These are phyloP conservation scores for Eucalyptus lansdowneana DNA, from an alignment of 345 rosid genomes.

Conservation along the genomic window DNA sequence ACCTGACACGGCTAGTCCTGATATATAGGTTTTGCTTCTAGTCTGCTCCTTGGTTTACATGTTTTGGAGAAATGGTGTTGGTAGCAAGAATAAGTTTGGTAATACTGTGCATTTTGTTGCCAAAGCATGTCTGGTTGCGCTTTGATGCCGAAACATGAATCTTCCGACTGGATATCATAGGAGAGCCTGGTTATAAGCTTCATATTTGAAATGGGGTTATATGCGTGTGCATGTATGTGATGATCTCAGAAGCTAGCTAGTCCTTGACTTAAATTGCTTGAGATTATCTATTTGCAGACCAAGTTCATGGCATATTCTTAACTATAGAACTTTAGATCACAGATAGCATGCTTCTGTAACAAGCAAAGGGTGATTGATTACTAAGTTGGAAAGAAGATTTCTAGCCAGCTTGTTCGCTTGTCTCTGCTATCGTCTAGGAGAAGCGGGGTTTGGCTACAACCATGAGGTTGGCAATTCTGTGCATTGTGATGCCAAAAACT, in stretches of 20 bases:
- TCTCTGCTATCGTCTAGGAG: neutral
- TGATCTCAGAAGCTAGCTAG: neutral
- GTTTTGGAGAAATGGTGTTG: neutral
- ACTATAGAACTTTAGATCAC: neutral
- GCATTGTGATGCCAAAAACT: conserved; percentile 20
- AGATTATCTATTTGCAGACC: neutral
- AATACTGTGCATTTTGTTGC: neutral
- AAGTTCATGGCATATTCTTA: neutral
- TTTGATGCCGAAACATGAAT: neutral
- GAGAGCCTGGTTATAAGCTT: neutral
- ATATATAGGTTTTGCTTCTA: neutral
- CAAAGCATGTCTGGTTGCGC: neutral
- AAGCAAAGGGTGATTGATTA: neutral
- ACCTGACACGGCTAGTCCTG: neutral
- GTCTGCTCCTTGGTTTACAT: neutral
- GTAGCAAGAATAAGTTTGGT: neutral
- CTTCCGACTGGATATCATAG: neutral
- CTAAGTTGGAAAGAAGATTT: neutral
- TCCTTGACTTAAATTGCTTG: neutral
- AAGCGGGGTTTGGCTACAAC: conserved; percentile 14
- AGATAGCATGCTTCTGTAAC: neutral
- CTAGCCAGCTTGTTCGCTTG: neutral
- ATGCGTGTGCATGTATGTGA: neutral
- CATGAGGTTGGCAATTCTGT: conserved; percentile 1
- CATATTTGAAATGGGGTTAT: neutral